Base-by-base conservation (phyloP, 2,329 filamentous ascomycete genomes). In the Phoma sp. region DNA sequence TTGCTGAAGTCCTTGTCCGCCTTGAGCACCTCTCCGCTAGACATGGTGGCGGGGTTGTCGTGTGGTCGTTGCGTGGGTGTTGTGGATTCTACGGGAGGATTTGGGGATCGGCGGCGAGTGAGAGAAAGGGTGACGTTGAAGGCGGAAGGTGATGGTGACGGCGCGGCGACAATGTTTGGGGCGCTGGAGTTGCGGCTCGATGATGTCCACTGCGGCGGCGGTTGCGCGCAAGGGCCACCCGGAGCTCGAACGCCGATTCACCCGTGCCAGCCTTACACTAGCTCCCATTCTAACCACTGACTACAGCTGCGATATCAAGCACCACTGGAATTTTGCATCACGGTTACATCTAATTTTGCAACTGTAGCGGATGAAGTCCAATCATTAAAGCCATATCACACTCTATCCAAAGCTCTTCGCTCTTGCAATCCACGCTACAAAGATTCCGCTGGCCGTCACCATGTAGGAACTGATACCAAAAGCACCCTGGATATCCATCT, bases 1-100 rank as follows among this genome's bases (percentile, higher is more conserved):
- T 96, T 96, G 74, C 91, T 89, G 86, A 91, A 97, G 87, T 99
- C 95, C 89, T 96, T 97, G 83, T 99, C 95, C 73, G 93, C 91
- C 86, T 96, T 96, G 77, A 95, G 76, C 67, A 87, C 79, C 72
- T 84, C 79, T 78, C 87, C 87, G 79, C 92, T 90, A 71, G 92
- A 90, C 92, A 96, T 96, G 49, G 68, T 74, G 71, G 66, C 66
- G 66, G 65, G 62, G 64, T 57, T 43, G 53, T 53, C 36, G 40
- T 62, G 57, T 47, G 28, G 14, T 47, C 29, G 42, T 40, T 56
- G 29, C 12, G 38, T 33, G 37, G 26, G 28, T 29, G 17, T 23
- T 40, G 29, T 25, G n/a, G 29, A 5, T 23, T 25, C 12, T 26
- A 25, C 18, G 5, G 20, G 10, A 17, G 5, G 7, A 29, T 47